Base-by-base conservation (phyloP, 2,329 filamentous ascomycete species). In the Alternaria sp. region DNA sequence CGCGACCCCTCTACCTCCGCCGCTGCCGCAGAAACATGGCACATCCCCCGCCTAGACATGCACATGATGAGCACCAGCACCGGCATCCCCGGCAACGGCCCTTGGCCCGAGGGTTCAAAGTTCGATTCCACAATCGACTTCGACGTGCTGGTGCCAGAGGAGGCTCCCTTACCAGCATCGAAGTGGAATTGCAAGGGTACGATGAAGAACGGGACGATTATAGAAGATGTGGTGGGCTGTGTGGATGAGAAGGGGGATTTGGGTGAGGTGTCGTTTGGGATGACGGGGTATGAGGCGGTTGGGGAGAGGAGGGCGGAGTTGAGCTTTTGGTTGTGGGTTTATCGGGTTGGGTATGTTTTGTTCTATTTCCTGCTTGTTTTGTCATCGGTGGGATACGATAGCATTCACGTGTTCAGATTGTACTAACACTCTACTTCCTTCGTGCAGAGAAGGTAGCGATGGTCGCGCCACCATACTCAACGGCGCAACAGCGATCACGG, bases 31-130 rank as follows among this genome's bases (percentile, higher is more conserved):
- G 55, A 74, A 64, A 30, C 15, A 56, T 75, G 69, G 69, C 52
- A 26, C 19, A 75, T 77, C 26, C 57, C 72, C 11, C 52, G 46
- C 36, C 61, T 77, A 12, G 32, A 69, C 23, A 69, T 72, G 44
- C 75, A 77, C 64, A 76, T 75, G 65, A 75, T 78, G 74, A 69
- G 57, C 46, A 25, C 11, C 6, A 52, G 63, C 57, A 69, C 69
- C 7, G 75, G 74, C 9, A 49, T 74, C 8, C 70, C 69, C 6
- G 68, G 68, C 49, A 65, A 63, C 36, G 46, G 40, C 9, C 43
- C 44, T 1, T 77, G 75, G 75, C 73, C 74, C 9, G 56, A 59
- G 0, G n/a, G 28, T 17, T 32, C 46, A 8, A 50, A 57, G 10
- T 78, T 73, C 67, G 54, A 70, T 43, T 69, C 64, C 7, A 72